Base-by-base conservation (phyloP, 2,329 filamentous ascomycete species). In the Fusarium sp. region DNA sequence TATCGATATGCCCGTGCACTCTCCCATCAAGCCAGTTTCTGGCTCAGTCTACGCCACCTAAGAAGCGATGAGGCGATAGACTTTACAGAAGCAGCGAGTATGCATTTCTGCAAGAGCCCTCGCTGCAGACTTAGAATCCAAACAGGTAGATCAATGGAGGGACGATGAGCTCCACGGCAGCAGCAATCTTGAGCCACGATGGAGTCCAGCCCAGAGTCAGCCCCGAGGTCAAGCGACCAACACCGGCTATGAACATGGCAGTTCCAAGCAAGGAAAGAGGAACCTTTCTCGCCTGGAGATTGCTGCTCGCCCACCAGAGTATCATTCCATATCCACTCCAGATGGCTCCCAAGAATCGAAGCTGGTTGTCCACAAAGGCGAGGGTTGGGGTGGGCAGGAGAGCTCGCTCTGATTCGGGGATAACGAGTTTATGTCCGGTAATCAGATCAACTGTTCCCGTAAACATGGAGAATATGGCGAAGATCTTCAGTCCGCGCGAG, bases 291-390 rank as follows among this genome's bases (percentile, higher is more conserved):
- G 23, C 4, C 3, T 45, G 39, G 2, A 38, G 27, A 5, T 66
- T 46, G 5, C n/a, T 52, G 3, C 44, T 60, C 0, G 37, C 35
- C 63, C 63, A 66, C 63, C 63, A 66, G 4, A 66, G 3, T 0
- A 45, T 25, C 23, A 39, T 35, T 8, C 63, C 63, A 16, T 66
- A 66, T 66, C 63, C 63, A 12, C 44, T 35, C 63, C 63, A 66
- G 2, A 11, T 41, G 4, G 62, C 33, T 31, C 62, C 63, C 4
- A 66, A 19, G 11, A 66, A 66, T 10, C 63, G 52, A 7, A 66
- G 44, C n/a, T 66, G 63, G 39, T 60, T 66, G 0, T 66, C 63
- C 4, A 66, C 9, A 4, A 60, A 16, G 15, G 39, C 41, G 3
- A 66, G 52, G 9, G 62, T 66, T 10, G 52, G 12, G 12, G 35